Evolutionary conservation across 139 green algal species (phyloP).

Genomic region (Chlorella sp.): DNA sequence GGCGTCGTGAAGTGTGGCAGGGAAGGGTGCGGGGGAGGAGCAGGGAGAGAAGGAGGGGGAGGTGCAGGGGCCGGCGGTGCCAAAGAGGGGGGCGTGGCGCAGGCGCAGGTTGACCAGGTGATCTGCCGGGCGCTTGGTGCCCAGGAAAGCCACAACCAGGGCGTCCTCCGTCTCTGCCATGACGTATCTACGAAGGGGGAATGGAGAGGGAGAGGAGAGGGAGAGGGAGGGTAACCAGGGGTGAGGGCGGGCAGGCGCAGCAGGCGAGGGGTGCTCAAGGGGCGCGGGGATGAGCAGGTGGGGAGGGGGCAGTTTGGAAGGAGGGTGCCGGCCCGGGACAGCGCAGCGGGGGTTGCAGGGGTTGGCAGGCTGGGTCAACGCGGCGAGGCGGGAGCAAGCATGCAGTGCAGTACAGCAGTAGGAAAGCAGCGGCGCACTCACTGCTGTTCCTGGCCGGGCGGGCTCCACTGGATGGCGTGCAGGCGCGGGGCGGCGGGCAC

Average conservation of each 20-base stretch:
- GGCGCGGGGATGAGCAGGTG: too few relatives aligned
- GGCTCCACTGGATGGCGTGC: slow-evolving; percentile 12
- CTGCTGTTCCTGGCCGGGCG: slow-evolving; percentile 3
- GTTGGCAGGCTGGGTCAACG: neutral
- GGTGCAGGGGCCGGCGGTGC: neutral
- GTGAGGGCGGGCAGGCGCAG: too few relatives aligned
- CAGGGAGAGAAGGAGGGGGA: slow-evolving; percentile 47
- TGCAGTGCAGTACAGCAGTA: neutral
- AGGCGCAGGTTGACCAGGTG: slow-evolving; percentile 33
- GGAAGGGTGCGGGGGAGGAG: slow-evolving; percentile 20
- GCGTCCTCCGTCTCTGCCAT: slow-evolving; percentile 54
- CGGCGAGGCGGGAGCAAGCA: neutral
- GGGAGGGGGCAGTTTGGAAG: too few relatives aligned
- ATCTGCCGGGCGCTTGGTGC: slow-evolving; percentile 62
- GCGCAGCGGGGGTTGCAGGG: neutral
- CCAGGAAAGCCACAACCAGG: slow-evolving; percentile 78
- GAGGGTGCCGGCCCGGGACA: slow-evolving; percentile 52
- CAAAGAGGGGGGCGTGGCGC: slow-evolving; percentile 6
- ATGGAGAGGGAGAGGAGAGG: slow-evolving; percentile 14
- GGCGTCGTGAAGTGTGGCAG: slow-evolving; percentile 11
- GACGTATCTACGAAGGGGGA: slow-evolving; percentile 60
- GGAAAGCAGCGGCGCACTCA: neutral
- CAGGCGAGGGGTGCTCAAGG: too few relatives aligned
- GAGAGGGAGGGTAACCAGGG: too few relatives aligned
- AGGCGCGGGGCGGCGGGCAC: neutral